Evolutionary conservation across 1,139 yeast genomes (phyloP).

Genomic region (Geotrichum bryndzae): DNA sequence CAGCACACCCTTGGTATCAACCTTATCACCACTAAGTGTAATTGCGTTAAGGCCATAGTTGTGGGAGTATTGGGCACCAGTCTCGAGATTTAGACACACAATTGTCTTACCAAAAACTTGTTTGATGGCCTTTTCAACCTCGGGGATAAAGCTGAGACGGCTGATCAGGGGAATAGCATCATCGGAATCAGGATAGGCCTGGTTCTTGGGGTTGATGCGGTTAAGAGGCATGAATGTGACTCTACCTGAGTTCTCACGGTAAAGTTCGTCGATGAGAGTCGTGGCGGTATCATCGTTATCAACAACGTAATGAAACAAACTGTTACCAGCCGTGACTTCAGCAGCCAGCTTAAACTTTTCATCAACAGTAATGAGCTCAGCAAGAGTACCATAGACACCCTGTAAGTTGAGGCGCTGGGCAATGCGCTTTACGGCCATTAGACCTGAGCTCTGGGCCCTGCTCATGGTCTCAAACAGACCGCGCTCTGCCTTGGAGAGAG

Average conservation of each 20-base stretch:
- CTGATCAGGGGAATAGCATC: constrained; percentile 64
- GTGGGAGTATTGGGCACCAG: constrained; percentile 65
- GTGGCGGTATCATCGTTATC: constrained; percentile 84
- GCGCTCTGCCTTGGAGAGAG: constrained; percentile 53
- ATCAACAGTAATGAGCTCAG: constrained; percentile 73
- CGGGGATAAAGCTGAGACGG: constrained; percentile 56
- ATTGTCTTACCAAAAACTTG: constrained; percentile 80
- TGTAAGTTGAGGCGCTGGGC: constrained; percentile 45
- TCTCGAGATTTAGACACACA: constrained; percentile 63
- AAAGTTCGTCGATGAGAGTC: constrained; percentile 66
- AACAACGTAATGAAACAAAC: constrained; percentile 83
- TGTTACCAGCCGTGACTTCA: constrained; percentile 82
- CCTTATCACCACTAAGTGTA: constrained; percentile 87
- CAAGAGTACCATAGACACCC: constrained; percentile 77
- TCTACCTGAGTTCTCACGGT: constrained; percentile 68
- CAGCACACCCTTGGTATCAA: constrained; percentile 74
- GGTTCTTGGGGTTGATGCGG: constrained; percentile 45
- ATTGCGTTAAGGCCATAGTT: constrained; percentile 63
- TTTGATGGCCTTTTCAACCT: constrained; percentile 52
- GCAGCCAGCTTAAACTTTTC: constrained; percentile 81
- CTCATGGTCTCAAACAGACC: constrained; percentile 51
- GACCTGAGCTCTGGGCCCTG: constrained; percentile 60
- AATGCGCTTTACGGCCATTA: constrained; percentile 59
- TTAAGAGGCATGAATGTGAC: constrained; percentile 89
- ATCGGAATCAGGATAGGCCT: constrained; percentile 48